These are phyloP conservation scores for Claviceps spartinae DNA, from an alignment of 2,329 filamentous ascomycete genomes.

Conservation along the genomic window DNA sequence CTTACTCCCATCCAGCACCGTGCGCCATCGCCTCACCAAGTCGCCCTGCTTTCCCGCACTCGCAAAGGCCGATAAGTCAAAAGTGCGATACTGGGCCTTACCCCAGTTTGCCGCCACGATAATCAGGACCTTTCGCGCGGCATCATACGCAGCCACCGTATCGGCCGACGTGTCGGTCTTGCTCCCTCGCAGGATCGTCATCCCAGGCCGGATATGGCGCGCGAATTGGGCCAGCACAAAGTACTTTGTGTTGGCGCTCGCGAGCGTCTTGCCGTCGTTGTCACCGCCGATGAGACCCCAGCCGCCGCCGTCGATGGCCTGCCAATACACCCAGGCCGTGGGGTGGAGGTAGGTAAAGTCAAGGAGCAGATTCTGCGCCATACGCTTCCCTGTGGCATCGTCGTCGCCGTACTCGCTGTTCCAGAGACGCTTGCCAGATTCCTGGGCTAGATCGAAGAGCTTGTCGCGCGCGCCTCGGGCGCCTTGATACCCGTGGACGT, in stretches of 20 bases:
- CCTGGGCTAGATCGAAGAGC: conserved; percentile 17
- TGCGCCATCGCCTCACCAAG: background rate
- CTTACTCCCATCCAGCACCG: background rate
- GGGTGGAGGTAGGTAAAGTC: conserved; percentile 27
- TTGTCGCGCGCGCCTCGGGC: conserved; percentile 18
- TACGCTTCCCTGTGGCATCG: conserved; percentile 21
- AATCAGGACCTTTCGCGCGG: conserved; percentile 18
- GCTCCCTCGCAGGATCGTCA: conserved; percentile 24
- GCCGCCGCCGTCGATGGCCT: conserved; percentile 25
- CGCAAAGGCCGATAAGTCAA: conserved; percentile 23
- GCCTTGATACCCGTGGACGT: conserved; percentile 31
- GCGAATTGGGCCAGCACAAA: conserved; percentile 28
- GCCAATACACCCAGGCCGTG: conserved; percentile 32
- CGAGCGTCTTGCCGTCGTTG: conserved; percentile 20
- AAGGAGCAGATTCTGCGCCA: conserved; percentile 24
- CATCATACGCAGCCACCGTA: conserved; percentile 26
- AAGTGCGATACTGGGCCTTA: conserved; percentile 22
- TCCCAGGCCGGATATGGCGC: conserved; percentile 26
- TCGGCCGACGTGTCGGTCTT: conserved; percentile 21
- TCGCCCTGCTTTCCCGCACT: background rate
- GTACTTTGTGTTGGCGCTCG: conserved; percentile 23
- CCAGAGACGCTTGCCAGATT: conserved; percentile 21
- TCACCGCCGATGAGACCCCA: conserved; percentile 28
- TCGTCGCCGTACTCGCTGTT: conserved; percentile 30
- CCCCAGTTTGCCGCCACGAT: conserved; percentile 28